These are phyloP conservation scores for Nitzschia sp. DNA, from an alignment of 108 stramenopile genomes.

Conservation along the genomic window DNA sequence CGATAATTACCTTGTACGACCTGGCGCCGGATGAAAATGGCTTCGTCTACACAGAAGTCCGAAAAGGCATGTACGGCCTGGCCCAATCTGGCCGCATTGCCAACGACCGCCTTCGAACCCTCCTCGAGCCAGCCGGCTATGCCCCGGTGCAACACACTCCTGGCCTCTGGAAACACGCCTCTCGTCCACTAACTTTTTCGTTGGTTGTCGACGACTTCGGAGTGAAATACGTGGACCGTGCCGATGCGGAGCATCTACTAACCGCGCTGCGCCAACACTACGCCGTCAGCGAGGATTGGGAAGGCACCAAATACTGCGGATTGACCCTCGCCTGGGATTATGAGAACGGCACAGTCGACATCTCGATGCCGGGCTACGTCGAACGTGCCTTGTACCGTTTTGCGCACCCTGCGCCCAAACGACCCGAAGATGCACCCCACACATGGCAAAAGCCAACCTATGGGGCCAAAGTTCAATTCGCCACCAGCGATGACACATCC, in stretches of 20 bases:
- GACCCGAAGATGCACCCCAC: slow-evolving; percentile 46
- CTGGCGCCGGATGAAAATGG: slow-evolving; percentile 11
- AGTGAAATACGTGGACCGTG: slow-evolving; percentile 39
- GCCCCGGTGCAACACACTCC: slow-evolving; percentile 25
- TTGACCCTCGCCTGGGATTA: slow-evolving; percentile 48
- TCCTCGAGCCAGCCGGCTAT: too few species aligned
- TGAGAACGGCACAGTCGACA: slow-evolving; percentile 21
- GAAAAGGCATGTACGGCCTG: slow-evolving; percentile 63
- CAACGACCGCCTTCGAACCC: slow-evolving; percentile 25
- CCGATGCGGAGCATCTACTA: slow-evolving; percentile 45
- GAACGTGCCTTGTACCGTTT: slow-evolving; percentile 36
- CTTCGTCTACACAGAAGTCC: too few species aligned
- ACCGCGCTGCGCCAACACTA: slow-evolving; percentile 27
- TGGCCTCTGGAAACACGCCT: slow-evolving; percentile 42
- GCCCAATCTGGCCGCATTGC: slow-evolving; percentile 47
- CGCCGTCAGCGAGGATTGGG: slow-evolving; percentile 10
- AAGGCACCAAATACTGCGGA: too few species aligned
- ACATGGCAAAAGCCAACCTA: slow-evolving; percentile 32
- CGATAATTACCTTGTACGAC: slow-evolving; percentile 41
- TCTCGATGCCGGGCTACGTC: slow-evolving; percentile 48
- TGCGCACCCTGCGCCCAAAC: slow-evolving; percentile 32
- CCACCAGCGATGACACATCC: slow-evolving; percentile 29
- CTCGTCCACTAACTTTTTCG: slow-evolving; percentile 30
- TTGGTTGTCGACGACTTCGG: slow-evolving; percentile 63
- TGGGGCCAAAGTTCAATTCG: too few species aligned